Base-by-base conservation (phyloP, 192 early-diverging fungal species). In the Umbelopsis isabellina region DNA sequence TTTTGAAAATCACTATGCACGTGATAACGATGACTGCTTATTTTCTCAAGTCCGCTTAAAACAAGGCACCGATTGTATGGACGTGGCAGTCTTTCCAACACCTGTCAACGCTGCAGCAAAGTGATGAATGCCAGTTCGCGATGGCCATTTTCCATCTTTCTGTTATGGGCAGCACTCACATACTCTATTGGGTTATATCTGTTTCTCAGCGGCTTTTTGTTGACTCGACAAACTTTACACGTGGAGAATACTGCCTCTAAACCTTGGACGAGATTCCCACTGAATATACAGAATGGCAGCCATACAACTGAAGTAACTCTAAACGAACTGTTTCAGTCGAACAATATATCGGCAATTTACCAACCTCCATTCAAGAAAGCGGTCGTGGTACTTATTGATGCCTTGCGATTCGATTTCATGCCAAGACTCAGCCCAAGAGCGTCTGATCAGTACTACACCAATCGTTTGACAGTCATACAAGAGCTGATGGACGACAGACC, bases 341-440 rank as follows among this genome's bases (percentile, higher is more conserved):
- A 49, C 16, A 33, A 12, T 15, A 50, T 50, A 46, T 21, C 23
- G 6, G 2, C 15, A 15, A 0, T 79, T 79, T 69, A 81, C 23
- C 70, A 76, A 12, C 77, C 82, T 41, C 83, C 83, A 27, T 90
- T 84, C 78, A 78, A 86, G 68, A 81, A 84, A 53, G 77, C 83
- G 1, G 77, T 94, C 6, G 66, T 93, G 2, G 79, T 94, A 6
- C 67, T 94, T 7, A 84, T 94, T 68, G 93, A 94, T 71, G 91
- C 91, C 1, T 67, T 93, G 65, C 88, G 93, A 20, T 86, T 88
- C 65, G 89, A 94, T 80, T 77, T 82, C 70, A 35, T 76, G n/a
- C 45, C 71, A 13, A 30, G 66, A 22, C 48, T 45, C 41, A 25
- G 66, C 21, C 55, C 53, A 15, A 55, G 67, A 0, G 55, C 48